Conservation (phyloP, 495 filamentous ascomycete genomes). For the Parachaetomium inaequale region DNA sequence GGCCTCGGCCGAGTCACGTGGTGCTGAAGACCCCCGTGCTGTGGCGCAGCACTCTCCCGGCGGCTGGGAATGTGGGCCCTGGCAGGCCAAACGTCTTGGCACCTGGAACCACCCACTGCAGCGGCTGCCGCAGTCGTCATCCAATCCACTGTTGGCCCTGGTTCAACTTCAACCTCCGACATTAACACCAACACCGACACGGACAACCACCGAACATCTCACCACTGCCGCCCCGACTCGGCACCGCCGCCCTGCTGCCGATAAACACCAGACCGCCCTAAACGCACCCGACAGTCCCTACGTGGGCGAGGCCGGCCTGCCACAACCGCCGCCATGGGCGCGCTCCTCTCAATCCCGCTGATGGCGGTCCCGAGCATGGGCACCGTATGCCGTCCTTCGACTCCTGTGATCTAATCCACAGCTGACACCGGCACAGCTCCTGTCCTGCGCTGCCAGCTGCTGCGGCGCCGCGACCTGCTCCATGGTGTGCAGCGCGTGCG, state of each 20-base stretch:
- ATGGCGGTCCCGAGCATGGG: conserved; percentile 81
- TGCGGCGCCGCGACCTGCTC: conserved; percentile 95
- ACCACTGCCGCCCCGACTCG: neutral
- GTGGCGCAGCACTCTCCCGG: conserved; percentile 9
- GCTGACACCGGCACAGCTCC: conserved; percentile 49
- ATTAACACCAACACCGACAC: neutral
- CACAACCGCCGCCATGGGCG: conserved; percentile 65
- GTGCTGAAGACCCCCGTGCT: neutral
- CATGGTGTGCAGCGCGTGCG: conserved; percentile 88
- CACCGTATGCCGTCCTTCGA: conserved; percentile 61
- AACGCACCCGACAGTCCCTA: neutral
- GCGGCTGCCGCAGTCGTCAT: conserved; percentile 1
- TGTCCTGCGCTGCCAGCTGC: conserved; percentile 76
- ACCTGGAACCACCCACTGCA: neutral
- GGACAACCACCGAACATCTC: neutral
- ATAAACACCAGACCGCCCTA: neutral
- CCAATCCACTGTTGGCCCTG: neutral
- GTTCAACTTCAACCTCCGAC: neutral
- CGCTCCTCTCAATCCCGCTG: conserved; percentile 82
- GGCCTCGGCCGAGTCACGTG: neutral
- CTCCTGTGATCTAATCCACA: conserved; percentile 5
- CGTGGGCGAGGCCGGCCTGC: neutral
- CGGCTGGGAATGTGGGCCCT: too few relatives aligned
- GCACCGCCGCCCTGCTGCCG: neutral
- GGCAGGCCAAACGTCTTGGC: neutral